Base-by-base conservation (phyloP, 331 rosid genomes). In the Rhamnella rubrinervis region DNA sequence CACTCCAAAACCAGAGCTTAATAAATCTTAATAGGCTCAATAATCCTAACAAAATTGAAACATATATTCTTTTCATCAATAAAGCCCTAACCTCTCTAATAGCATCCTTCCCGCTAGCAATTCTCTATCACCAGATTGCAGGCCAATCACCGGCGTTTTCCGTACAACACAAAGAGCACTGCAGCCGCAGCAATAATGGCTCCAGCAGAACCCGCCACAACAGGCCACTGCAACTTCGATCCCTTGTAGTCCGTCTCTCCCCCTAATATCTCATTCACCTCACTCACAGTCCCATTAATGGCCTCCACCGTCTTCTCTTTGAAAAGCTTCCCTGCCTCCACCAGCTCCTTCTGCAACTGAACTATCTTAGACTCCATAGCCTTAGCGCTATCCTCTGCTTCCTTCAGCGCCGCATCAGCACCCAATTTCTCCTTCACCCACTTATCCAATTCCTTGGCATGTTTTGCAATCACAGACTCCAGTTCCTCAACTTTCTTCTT, bases 151-250 rank as follows among this genome's bases (percentile, higher is more conserved):
- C 86, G 84, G 17, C 81, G 87, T 79, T 83, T 89, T 18, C 63
- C 91, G 58, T 72, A 81, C 75, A 81, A 68, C 49, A 77, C 75
- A 50, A 55, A 86, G 71, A 74, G 61, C 5, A 70, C 66, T 19
- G 82, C 93, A 49, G 82, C 85, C 0, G 80, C 86, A 0, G 73
- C 88, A 77, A 75, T 82, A 75, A 89, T 50, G 47, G 83, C 96
- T 41, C 86, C 95, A 0, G 90, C 76, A 26, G 99, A 84, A 16
- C 99, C 97, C 4, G 86, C 92, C 44, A 91, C 80, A 53, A 84
- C 78, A 3, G 89, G 93, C 96, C 85, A 85, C 75, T 87, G 93
- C 96, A 84, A 85, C 75, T 87, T 77, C 84, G 78, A 66, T 10
- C 79, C 83, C 44, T 82, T 85, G 37, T 61, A 56, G 21, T 70